Percentiles rank a stretch among this genome's conserved stretches.
phyloP scores from a whole-genome alignment of 176 grass and related monocot species.

The Cenchrus purpureus region DNA sequence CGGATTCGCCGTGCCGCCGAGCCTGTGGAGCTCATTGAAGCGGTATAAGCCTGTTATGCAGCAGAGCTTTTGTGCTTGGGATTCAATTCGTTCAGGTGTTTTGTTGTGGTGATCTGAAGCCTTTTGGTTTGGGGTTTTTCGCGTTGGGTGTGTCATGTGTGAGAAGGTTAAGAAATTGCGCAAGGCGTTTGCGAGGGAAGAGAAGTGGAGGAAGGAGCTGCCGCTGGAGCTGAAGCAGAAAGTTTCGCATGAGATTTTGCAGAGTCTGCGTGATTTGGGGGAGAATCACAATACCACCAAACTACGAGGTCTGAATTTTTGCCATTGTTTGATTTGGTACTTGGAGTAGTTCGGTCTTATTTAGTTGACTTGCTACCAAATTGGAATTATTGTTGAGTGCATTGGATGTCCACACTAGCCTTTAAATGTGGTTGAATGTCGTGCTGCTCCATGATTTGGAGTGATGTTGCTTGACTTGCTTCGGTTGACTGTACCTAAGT shows the following conservation, averaged over 20 bases:
- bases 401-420: not conserved
- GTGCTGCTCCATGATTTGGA: not conserved
- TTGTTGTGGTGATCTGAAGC: not conserved
- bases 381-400: conserved; percentile 6
- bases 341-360: not conserved
- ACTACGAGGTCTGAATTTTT: conserved; percentile 53
- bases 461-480: not conserved
- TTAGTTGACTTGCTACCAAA: not conserved
- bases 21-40: conserved; percentile 66
- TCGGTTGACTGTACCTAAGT: not conserved
- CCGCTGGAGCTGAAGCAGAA: conserved; percentile 62
- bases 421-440: conserved; percentile 4
- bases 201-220: conserved; percentile 57
- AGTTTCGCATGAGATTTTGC: conserved; percentile 64
- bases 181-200: conserved; percentile 50
- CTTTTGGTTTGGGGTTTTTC: not conserved
- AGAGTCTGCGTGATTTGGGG: conserved; percentile 54
- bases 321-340: not conserved
- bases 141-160: not conserved
- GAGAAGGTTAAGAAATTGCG: conserved; percentile 65
- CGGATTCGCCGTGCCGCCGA: conserved; percentile 61
- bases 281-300: conserved; percentile 40
- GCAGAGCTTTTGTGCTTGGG: not conserved
- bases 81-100: not conserved
- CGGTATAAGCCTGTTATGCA: conserved; percentile 36